A percentile compares a stretch with the other conserved stretches of the same genome.
Evolutionary conservation across 768 basidiomycete species (phyloP).

Genomic region (Rhodotorula paludigena): DNA sequence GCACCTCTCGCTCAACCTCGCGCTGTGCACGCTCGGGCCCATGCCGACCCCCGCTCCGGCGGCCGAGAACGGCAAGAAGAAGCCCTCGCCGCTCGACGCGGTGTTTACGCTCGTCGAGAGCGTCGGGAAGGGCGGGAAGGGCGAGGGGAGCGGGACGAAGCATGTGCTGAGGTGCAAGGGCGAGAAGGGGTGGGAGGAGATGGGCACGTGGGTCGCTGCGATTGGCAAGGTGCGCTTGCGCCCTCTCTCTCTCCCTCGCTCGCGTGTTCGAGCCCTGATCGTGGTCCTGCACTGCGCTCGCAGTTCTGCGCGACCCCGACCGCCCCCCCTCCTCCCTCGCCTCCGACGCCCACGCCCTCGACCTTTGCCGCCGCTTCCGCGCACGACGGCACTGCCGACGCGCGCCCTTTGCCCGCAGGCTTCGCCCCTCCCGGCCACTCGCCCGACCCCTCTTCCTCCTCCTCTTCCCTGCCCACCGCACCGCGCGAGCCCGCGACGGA

Average conservation of each 20-base stretch:
- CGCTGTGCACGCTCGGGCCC: constrained; percentile 31
- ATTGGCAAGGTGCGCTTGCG: constrained; percentile 20
- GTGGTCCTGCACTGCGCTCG: neutral
- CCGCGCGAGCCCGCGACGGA: neutral
- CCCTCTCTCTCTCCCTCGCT: neutral
- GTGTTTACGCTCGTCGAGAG: constrained; percentile 36
- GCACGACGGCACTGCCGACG: neutral
- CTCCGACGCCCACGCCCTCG: neutral
- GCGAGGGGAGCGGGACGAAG: constrained; percentile 17
- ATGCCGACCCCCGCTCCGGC: constrained; percentile 32
- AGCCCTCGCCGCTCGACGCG: constrained; percentile 13
- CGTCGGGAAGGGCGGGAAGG: neutral
- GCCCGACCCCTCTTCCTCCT: neutral
- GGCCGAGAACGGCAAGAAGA: neutral
- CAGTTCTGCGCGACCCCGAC: constrained; percentile 3
- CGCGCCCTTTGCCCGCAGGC: neutral
- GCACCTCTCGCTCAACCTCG: constrained; percentile 16
- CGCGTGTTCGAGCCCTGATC: neutral
- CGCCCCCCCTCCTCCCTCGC: neutral
- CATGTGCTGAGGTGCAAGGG: constrained; percentile 21
- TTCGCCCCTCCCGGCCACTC: no score
- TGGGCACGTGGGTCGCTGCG: constrained; percentile 25
- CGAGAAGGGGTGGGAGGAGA: constrained; percentile 26
- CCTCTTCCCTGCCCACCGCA: neutral
- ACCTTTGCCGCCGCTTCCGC: neutral